Conservation (phyloP, 2,329 filamentous ascomycete species). For the Penicillium olsonii region DNA sequence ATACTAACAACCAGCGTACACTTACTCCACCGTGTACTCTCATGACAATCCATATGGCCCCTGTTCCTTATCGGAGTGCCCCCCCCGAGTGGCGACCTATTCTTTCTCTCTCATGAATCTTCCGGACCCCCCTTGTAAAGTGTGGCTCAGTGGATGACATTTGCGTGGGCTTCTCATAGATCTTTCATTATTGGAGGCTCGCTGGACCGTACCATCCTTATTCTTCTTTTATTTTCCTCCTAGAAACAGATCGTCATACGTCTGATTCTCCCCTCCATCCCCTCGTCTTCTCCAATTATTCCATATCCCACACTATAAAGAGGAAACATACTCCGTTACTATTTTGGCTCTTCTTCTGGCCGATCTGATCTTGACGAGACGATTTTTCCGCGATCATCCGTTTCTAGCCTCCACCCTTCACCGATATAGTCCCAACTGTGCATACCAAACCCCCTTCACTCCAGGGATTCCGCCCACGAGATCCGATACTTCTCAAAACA, state of each 20-base stretch:
- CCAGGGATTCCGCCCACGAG: not conserved
- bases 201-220: constrained; percentile 23
- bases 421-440: constrained; percentile 2
- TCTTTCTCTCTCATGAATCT: constrained; percentile 9
- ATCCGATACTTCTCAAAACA: too few relatives aligned
- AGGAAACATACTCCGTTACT: constrained; percentile 4
- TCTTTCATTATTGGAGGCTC: constrained; percentile 24
- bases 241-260: constrained; percentile 18
- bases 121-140: constrained; percentile 13
- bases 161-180: constrained; percentile 13
- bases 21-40: too few relatives aligned
- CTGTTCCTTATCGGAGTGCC: constrained; percentile 20
- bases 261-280: constrained; percentile 21
- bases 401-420: constrained; percentile 14
- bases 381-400: constrained; percentile 11
- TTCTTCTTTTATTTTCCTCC: constrained; percentile 21
- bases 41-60: constrained; percentile 9
- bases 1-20: too few relatives aligned
- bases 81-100: constrained; percentile 16
- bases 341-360: not conserved
- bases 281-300: constrained; percentile 22
- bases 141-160: constrained; percentile 24
- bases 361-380: constrained; percentile 18
- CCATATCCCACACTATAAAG: constrained; percentile 13
- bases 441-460: not conserved